These are phyloP conservation scores for Epichloe typhina DNA, from an alignment of 2,329 filamentous ascomycete genomes.

Conservation along the genomic window DNA sequence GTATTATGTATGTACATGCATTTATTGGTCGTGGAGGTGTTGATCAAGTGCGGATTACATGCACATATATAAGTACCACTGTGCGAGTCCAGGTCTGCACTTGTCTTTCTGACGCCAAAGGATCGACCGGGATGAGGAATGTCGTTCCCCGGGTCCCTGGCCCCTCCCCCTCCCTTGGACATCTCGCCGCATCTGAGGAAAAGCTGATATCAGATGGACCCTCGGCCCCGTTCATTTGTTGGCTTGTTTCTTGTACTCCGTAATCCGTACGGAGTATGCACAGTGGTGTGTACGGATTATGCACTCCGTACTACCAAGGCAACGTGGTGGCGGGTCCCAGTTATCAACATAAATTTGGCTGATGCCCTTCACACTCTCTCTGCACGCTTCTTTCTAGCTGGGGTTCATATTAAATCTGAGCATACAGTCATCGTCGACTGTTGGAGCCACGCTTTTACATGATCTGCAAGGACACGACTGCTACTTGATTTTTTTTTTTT, in stretches of 20 bases:
- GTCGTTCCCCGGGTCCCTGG: not conserved
- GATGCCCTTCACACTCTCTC: not conserved
- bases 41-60: too few species aligned
- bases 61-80: too few species aligned
- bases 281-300: too few species aligned
- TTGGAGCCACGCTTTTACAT: not conserved
- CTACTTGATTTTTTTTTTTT: not conserved
- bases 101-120: not conserved
- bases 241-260: not conserved
- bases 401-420: not conserved
- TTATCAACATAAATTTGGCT: not conserved
- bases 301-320: not conserved
- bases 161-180: not conserved
- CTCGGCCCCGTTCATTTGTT: not conserved
- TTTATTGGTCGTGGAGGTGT: too few species aligned
- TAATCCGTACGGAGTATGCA: too few species aligned
- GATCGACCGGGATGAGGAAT: not conserved
- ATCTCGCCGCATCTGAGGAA: not conserved
- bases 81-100: too few species aligned
- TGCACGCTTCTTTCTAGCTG: too few species aligned
- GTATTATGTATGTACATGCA: too few species aligned
- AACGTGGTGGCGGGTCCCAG: not conserved
- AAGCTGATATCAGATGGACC: not conserved
- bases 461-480: not conserved
- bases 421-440: not conserved